A percentile compares a stretch with the other conserved stretches of the same genome.
Conservation (phyloP, 805 yeast genomes). For the Debaryomyces maramus region DNA sequence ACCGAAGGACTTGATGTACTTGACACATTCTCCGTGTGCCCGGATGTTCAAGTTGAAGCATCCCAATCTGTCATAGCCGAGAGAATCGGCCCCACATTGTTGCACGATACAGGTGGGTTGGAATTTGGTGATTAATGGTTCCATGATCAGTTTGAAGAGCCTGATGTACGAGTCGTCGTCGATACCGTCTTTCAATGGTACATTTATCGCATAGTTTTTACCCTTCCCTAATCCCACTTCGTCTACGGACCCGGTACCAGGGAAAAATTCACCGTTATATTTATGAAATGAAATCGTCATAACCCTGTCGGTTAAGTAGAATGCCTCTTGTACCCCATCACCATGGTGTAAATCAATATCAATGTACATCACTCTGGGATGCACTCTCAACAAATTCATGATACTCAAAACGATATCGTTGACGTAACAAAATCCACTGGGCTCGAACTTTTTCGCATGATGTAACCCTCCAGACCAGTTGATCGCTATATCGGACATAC, state of each 20-base stretch:
- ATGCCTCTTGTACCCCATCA: slow-evolving; percentile 97
- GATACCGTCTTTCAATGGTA: slow-evolving; percentile 92
- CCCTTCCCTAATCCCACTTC: slow-evolving; percentile 91
- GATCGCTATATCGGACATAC: slow-evolving; percentile 89
- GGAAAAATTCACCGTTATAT: slow-evolving; percentile 91
- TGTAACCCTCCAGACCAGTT: slow-evolving; percentile 97
- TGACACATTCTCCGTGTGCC: slow-evolving; percentile 96
- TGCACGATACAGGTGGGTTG: slow-evolving; percentile 93
- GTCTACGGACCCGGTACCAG: slow-evolving; percentile 92
- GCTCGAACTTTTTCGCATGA: slow-evolving; percentile 93
- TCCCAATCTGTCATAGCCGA: slow-evolving; percentile 91
- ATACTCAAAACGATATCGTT: slow-evolving; percentile 93
- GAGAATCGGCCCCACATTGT: slow-evolving; percentile 97
- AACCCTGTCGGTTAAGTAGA: slow-evolving; percentile 90
- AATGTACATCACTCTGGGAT: slow-evolving; percentile 88
- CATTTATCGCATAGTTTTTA: slow-evolving; percentile 82
- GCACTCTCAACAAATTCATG: slow-evolving; percentile 78
- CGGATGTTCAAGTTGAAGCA: slow-evolving; percentile 88
- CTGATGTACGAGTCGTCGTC: slow-evolving; percentile 84
- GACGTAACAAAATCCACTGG: slow-evolving; percentile 92
- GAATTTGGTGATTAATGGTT: slow-evolving; percentile 86
- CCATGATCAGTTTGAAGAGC: slow-evolving; percentile 79
- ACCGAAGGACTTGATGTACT: slow-evolving; percentile 83
- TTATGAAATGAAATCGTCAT: slow-evolving; percentile 97
- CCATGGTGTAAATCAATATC: slow-evolving; percentile 97